Percentiles rank a stretch among this genome's conserved stretches.
These are phyloP conservation scores for Erythrophleum fordii DNA, from an alignment of 306 rosid genomes.

Conservation along the genomic window DNA sequence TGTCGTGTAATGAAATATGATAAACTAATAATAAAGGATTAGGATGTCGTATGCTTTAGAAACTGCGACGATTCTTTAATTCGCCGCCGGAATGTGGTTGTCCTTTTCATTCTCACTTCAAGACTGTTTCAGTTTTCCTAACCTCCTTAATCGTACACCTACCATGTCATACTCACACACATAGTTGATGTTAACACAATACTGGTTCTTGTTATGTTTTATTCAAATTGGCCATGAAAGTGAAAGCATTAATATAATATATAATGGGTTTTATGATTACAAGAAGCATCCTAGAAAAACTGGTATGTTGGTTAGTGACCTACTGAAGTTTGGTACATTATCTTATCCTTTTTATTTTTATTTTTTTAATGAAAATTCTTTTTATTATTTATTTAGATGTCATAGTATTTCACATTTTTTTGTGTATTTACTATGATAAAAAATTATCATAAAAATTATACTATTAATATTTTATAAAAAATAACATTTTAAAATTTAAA, in stretches of 20 bases:
- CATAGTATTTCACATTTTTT: neutral
- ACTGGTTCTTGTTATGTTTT: neutral
- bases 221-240: neutral
- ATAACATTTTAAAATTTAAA: neutral
- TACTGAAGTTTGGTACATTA: neutral
- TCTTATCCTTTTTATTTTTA: neutral
- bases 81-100: neutral
- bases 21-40: neutral
- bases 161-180: neutral
- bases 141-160: neutral
- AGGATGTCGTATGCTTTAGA: neutral
- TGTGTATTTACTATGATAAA: neutral
- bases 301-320: neutral
- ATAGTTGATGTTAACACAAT: neutral
- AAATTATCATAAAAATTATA: neutral
- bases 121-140: neutral
- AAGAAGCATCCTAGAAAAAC: neutral
- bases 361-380: too few species aligned
- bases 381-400: too few species aligned
- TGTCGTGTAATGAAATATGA: neutral
- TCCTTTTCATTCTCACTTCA: slow-evolving; percentile 12
- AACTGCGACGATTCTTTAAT: neutral
- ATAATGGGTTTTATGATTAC: neutral
- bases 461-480: neutral
- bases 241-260: neutral